Evolutionary conservation across 1,284 basidiomycete genomes (phyloP).

Genomic region (Sporisorium sorghi): DNA sequence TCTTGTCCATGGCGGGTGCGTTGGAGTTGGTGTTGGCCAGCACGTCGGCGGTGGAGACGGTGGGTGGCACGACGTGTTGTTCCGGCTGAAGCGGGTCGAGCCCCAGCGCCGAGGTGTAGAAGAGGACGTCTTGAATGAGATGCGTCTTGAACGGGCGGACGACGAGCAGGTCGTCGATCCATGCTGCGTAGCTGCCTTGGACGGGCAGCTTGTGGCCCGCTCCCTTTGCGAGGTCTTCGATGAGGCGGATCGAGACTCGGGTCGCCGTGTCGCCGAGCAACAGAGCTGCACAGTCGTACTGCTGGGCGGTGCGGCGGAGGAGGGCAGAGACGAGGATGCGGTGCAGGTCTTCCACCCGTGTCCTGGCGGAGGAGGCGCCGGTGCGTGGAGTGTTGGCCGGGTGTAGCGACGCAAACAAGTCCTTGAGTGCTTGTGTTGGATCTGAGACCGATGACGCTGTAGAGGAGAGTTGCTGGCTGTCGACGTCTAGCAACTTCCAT

Average conservation of each 20-base stretch:
- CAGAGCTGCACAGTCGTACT: constrained; percentile 49
- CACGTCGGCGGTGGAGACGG: constrained; percentile 15
- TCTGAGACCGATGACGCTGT: not conserved
- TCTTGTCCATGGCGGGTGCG: constrained; percentile 50
- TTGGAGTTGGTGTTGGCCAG: constrained; percentile 4
- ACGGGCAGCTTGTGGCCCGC: constrained; percentile 63
- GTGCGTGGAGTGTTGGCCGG: constrained; percentile 44
- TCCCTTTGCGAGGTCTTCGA: constrained; percentile 60
- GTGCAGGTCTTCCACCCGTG: constrained; percentile 60
- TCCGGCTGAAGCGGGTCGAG: constrained; percentile 27
- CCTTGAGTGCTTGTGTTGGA: constrained; percentile 26
- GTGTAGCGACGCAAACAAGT: constrained; percentile 41
- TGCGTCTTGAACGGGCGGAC: constrained; percentile 52
- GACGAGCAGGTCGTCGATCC: constrained; percentile 57
- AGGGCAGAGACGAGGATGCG: constrained; percentile 46
- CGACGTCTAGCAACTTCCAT: constrained; percentile 13
- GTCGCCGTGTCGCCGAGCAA: constrained; percentile 56
- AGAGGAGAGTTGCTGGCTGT: constrained; percentile 21
- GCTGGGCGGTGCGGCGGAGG: constrained; percentile 38
- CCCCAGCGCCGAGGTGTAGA: constrained; percentile 37
- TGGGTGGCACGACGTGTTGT: constrained; percentile 28
- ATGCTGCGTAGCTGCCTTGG: constrained; percentile 48
- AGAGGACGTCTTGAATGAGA: constrained; percentile 50
- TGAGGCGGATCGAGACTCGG: constrained; percentile 54
- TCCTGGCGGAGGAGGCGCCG: constrained; percentile 49